Evolutionary conservation across 192 early-diverging fungal species (phyloP), one percentile per base, ranked within the genome.

Genomic region (Chytriomyces sp.): DNA sequence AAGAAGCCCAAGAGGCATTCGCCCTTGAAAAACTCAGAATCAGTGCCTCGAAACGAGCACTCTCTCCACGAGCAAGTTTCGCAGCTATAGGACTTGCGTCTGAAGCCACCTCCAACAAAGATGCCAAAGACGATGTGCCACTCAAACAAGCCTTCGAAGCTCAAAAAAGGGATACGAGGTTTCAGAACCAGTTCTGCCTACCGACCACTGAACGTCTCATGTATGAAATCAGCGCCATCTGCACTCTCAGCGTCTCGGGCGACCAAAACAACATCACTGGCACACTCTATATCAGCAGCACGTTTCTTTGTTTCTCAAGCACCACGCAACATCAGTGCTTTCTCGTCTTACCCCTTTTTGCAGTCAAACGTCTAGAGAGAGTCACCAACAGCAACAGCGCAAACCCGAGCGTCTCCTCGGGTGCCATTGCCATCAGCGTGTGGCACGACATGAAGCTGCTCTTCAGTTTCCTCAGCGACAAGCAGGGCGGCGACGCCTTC

Each of bases 361-460:
- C 93, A 2, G 88, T 99, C 58, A 91, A 92, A 59, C 86, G 93
- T 6, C 95, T 99, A 10, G 98, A 99, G 77, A 84, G 93, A 19
- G 77, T 93, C 57, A 92, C 89, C 71, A 79, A 85, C n/a, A 5
- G 52, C 2, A 31, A 5, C 19, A 68, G 8, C 22, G 55, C 57
- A 26, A 70, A 70, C 56, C 4, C 53, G 3, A 10, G 38, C 17
- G 56, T 70, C 5, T 52, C 68, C 3, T 82, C 85, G 31, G 89
- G 91, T 54, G 84, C 89, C 26, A 84, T 99, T 39, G 85, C 89
- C 1, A 91, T 99, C 41, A 90, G 93, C 2, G 91, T 92, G 14
- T 94, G 95, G 89, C 96, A 99, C 76, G 88, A 94, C 76, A 91
- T 94, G 82, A 87, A 87, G 52, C 77, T 97, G n/a, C 80, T 90